Conservation (phyloP, 768 basidiomycete species). For the Gelatoporia subvermispora region DNA sequence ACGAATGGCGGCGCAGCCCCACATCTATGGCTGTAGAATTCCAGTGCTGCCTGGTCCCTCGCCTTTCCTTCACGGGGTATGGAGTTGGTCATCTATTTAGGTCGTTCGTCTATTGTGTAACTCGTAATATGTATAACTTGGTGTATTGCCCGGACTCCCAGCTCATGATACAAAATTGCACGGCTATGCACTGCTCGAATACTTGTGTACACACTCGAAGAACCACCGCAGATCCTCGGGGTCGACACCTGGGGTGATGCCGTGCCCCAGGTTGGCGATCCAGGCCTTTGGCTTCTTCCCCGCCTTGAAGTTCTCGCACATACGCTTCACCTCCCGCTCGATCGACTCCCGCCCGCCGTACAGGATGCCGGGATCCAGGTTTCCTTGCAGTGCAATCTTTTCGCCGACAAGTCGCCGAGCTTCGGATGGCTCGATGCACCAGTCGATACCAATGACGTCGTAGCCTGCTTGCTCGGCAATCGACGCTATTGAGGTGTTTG, state of each 20-base stretch:
- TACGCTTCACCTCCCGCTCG: constrained; percentile 76
- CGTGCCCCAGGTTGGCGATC: constrained; percentile 97
- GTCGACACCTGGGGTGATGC: constrained; percentile 93
- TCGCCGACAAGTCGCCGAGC: constrained; percentile 59
- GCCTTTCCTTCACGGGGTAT: constrained; percentile 10
- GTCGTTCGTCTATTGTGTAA: too few species aligned
- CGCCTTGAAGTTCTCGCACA: constrained; percentile 71
- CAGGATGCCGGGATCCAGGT: constrained; percentile 84
- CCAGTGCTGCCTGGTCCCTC: too few species aligned
- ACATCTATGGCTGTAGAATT: constrained; percentile 1
- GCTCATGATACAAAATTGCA: neutral
- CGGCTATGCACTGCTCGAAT: constrained; percentile 39
- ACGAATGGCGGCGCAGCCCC: too few species aligned
- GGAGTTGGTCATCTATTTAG: constrained; percentile 6
- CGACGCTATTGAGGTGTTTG: constrained; percentile 62
- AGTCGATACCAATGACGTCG: constrained; percentile 88
- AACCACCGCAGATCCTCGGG: constrained; percentile 92
- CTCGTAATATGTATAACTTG: too few species aligned
- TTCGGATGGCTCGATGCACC: constrained; percentile 77
- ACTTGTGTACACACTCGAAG: constrained; percentile 84
- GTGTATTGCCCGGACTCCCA: neutral
- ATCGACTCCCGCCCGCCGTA: constrained; percentile 87
- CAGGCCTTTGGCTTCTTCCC: constrained; percentile 59
- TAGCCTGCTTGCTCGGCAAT: constrained; percentile 67
- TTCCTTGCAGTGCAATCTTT: constrained; percentile 80